Evolutionary conservation across 2,329 filamentous ascomycete genomes (phyloP).

Genomic region (Botrytis sinoallii): DNA sequence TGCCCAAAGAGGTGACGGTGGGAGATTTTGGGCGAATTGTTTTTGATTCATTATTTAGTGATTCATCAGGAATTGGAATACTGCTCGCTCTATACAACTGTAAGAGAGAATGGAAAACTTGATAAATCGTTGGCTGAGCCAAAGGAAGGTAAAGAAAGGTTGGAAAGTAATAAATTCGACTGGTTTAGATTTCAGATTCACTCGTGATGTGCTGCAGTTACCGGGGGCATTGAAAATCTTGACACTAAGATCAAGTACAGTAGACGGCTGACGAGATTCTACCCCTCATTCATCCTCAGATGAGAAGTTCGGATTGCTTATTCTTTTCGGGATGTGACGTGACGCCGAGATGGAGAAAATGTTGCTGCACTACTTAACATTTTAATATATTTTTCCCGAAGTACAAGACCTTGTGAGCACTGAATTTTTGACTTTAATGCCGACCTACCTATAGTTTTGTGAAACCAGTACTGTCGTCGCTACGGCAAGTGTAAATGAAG

Average conservation of each 20-base stretch:
- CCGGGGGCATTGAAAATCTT: conserved; percentile 7
- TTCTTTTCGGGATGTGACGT: conserved; percentile 7
- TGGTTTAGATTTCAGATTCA: not conserved
- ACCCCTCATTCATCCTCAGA: conserved; percentile 2
- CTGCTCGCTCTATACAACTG: too few species aligned
- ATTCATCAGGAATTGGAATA: not conserved
- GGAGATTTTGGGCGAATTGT: conserved; percentile 1
- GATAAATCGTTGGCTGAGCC: not conserved
- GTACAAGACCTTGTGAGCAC: not conserved
- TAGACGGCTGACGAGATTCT: not conserved
- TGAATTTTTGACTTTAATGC: not conserved
- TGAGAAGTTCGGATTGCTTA: not conserved
- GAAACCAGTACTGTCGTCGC: conserved; percentile 8
- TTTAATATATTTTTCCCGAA: not conserved
- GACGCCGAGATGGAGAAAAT: conserved; percentile 1
- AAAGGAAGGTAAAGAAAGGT: not conserved
- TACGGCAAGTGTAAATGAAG: conserved; percentile 14
- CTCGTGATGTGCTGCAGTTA: not conserved
- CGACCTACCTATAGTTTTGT: not conserved
- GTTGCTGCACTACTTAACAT: not conserved
- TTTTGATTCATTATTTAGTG: not conserved
- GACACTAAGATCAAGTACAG: not conserved
- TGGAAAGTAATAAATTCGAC: not conserved
- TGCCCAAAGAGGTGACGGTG: conserved; percentile 13
- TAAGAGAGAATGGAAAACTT: not conserved